Evolutionary conservation across 345 rosid species (phyloP).

Genomic region (Rhizophora apiculata): DNA sequence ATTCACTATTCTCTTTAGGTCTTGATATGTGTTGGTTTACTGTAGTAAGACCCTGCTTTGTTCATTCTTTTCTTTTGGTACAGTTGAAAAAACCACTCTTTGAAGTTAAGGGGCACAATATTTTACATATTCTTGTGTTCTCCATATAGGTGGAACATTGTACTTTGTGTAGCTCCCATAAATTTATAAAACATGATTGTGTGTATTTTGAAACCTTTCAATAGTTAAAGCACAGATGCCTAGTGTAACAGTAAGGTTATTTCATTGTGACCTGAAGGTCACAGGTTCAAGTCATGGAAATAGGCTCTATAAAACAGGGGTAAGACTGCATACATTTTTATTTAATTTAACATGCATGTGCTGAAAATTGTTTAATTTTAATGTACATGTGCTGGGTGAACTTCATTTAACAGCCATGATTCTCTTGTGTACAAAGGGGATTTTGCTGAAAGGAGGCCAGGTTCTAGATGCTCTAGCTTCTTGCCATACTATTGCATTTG

Average conservation of each 20-base stretch:
- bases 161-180: not conserved
- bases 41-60: not conserved
- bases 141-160: no score
- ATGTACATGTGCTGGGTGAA: not conserved
- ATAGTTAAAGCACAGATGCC: not conserved
- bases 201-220: not conserved
- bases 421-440: conserved; percentile 53
- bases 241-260: no score
- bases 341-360: not conserved
- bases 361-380: not conserved
- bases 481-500: conserved; percentile 92
- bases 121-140: not conserved
- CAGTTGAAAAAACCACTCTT: not conserved
- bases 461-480: conserved; percentile 92
- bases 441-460: conserved; percentile 93
- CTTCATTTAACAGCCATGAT: conserved; percentile 8
- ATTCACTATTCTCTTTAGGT: not conserved
- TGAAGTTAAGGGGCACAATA: not conserved
- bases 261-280: no score
- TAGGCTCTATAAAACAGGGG: no score
- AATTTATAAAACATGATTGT: not conserved
- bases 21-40: not conserved
- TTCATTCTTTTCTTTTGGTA: no score
- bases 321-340: no score
- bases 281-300: no score